Conservation (phyloP, 1,284 basidiomycete genomes). For the Apiotrichum montevideense region DNA sequence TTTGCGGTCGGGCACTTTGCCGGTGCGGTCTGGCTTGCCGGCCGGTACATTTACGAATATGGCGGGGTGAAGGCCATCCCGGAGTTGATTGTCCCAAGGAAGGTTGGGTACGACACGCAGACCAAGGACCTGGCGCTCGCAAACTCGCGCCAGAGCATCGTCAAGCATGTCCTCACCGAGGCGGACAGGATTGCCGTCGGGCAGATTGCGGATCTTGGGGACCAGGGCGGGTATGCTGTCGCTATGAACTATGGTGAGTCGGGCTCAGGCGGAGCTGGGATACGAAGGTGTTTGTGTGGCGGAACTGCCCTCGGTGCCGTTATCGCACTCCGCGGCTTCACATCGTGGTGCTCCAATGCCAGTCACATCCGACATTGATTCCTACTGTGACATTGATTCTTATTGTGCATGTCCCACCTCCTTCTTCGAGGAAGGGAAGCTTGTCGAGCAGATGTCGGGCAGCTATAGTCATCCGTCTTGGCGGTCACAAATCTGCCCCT, state of each 20-base stretch:
- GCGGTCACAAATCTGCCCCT: too few relatives aligned
- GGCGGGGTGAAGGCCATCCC: background rate
- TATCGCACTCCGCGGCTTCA: too few relatives aligned
- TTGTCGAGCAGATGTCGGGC: too few relatives aligned
- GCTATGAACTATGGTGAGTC: slow-evolving; percentile 81
- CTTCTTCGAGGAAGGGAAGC: too few relatives aligned
- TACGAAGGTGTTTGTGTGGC: too few relatives aligned
- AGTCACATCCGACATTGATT: too few relatives aligned
- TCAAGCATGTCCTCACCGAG: slow-evolving; percentile 94
- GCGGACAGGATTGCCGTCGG: slow-evolving; percentile 88
- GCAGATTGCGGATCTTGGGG: slow-evolving; percentile 68
- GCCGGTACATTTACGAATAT: slow-evolving; percentile 38
- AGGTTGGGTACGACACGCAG: background rate
- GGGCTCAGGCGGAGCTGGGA: too few relatives aligned
- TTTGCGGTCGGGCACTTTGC: slow-evolving; percentile 74
- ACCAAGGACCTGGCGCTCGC: slow-evolving; percentile 48
- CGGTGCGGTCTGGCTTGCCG: slow-evolving; percentile 55
- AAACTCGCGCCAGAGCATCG: slow-evolving; percentile 58
- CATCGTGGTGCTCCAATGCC: too few relatives aligned
- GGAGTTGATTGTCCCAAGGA: background rate
- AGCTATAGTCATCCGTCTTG: too few relatives aligned
- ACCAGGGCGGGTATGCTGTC: slow-evolving; percentile 89
- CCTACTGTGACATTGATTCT: too few relatives aligned
- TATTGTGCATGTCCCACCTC: too few relatives aligned
- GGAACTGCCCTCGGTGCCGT: too few relatives aligned